Base-by-base conservation (phyloP, 176 grass and related monocot genomes). In the Oryza meridionalis region DNA sequence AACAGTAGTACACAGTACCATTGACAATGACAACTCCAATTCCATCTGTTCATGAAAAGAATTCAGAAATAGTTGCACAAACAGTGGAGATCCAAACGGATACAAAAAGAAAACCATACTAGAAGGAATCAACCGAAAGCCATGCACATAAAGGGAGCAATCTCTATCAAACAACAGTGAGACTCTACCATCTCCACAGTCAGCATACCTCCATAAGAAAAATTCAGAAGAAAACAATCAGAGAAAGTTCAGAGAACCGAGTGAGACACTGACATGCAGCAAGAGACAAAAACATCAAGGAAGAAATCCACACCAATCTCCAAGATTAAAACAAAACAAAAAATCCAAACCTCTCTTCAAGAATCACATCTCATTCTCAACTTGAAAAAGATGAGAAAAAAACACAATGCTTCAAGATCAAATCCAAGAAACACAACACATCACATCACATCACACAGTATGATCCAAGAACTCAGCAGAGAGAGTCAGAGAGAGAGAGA, bases 1-100 rank as follows among this genome's bases (percentile, higher is more conserved):
- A 86, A 92, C 84, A 88, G 38, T 40, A 40, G 7, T 40, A 40
- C 38, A 8, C 38, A 40, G 80, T 73, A 73, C 40, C 75, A 76
- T 77, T 74, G 42, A 49, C 40, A 84, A 72, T 0, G 68, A 27
- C 58, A 62, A 62, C 58, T 62, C 58, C 19, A 62, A 62, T 62
- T 62, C 19, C 58, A 24, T 10, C 8, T 62, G 21, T 62, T 24
- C 58, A 62, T 24, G 21, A 1, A 62, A 9, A 37, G 5, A 58
- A 58, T 21, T 58, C 53, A n/a, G 53, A 58, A 58, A 58, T 58
- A 58, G 7, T 58, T 58, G 19, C 7, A 58, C 53, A 58, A 51
- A 58, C 53, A 58, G 53, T 58, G 17, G 53, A 58, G 53, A 21
- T 58, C 53, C 53, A 58, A 58, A 58, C 19, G 53, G 6, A 21